Conservation (phyloP, 768 basidiomycete genomes). For the Cystofilobasidium macerans region DNA sequence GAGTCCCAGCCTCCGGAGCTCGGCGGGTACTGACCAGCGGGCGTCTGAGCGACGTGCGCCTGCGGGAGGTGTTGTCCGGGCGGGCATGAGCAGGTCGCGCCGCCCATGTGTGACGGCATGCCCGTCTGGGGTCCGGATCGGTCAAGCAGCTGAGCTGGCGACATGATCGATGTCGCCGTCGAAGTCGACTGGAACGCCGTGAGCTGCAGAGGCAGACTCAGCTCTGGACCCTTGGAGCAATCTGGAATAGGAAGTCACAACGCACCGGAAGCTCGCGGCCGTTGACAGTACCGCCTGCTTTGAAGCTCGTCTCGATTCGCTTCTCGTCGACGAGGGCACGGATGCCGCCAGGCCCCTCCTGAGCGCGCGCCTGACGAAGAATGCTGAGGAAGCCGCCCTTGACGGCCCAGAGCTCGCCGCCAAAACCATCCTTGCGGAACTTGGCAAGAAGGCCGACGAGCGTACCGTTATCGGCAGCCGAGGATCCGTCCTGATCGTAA, state of each 20-base stretch:
- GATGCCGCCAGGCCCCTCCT: not conserved
- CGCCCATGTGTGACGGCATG: not conserved
- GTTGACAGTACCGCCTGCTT: constrained; percentile 11
- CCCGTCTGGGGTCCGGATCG: not conserved
- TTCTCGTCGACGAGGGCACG: not conserved
- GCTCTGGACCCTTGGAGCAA: not conserved
- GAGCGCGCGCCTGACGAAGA: constrained; percentile 33
- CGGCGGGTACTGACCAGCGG: not conserved
- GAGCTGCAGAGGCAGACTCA: not conserved
- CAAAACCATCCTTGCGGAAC: constrained; percentile 43
- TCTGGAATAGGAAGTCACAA: not conserved
- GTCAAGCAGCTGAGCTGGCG: not conserved
- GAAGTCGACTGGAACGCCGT: constrained; percentile 16
- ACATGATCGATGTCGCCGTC: not conserved
- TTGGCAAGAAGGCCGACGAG: constrained; percentile 39
- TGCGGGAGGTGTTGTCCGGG: not conserved
- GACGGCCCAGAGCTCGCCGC: constrained; percentile 62
- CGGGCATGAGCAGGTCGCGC: not conserved
- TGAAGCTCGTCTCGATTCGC: constrained; percentile 6
- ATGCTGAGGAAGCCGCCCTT: constrained; percentile 71
- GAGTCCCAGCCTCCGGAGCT: no score
- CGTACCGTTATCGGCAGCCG: constrained; percentile 47
- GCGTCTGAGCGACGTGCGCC: not conserved
- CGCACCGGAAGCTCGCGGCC: constrained; percentile 24
- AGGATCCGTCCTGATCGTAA: constrained; percentile 66